Conservation (phyloP, 2,329 filamentous ascomycete species). For the Pseudogymnoascus sp. region DNA sequence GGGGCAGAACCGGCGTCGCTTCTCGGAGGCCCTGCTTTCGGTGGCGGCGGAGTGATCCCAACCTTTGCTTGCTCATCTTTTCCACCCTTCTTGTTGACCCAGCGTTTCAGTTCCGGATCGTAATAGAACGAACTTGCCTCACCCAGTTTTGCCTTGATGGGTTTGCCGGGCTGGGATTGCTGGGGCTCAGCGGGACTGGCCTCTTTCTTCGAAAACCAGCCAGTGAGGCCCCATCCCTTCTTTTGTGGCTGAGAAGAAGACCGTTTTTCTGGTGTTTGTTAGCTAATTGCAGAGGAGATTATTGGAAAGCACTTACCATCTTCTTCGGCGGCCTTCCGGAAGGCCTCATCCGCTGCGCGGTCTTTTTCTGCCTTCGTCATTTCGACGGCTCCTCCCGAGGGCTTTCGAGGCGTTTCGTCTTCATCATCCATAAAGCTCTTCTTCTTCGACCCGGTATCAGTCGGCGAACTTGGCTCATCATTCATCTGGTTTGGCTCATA, state of each 20-base stretch:
- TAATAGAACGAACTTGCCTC: conserved; percentile 91
- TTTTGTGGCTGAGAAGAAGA: conserved; percentile 44
- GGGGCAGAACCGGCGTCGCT: conserved; percentile 13
- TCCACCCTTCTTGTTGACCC: conserved; percentile 92
- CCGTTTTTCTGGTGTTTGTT: conserved; percentile 39
- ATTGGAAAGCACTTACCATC: conserved; percentile 44
- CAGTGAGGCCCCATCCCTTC: conserved; percentile 71
- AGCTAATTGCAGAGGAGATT: not conserved
- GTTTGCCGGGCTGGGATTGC: conserved; percentile 44
- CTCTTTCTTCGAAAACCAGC: conserved; percentile 73
- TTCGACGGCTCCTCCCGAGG: conserved; percentile 41
- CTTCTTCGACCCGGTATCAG: conserved; percentile 55
- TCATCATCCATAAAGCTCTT: conserved; percentile 78
- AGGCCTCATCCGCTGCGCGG: conserved; percentile 73
- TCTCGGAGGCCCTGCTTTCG: conserved; percentile 45
- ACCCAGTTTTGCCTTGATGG: conserved; percentile 89
- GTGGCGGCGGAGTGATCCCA: conserved; percentile 70
- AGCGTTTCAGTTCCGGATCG: conserved; percentile 92
- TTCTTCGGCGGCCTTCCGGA: conserved; percentile 74
- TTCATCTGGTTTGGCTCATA: conserved; percentile 48
- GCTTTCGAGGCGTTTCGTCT: conserved; percentile 47
- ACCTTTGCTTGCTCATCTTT: conserved; percentile 51
- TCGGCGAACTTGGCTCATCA: conserved; percentile 34
- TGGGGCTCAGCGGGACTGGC: conserved; percentile 31
- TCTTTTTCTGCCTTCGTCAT: conserved; percentile 63